phyloP scores from a whole-genome alignment of 1,139 yeast genomes.

The Petasospora fabianii region DNA sequence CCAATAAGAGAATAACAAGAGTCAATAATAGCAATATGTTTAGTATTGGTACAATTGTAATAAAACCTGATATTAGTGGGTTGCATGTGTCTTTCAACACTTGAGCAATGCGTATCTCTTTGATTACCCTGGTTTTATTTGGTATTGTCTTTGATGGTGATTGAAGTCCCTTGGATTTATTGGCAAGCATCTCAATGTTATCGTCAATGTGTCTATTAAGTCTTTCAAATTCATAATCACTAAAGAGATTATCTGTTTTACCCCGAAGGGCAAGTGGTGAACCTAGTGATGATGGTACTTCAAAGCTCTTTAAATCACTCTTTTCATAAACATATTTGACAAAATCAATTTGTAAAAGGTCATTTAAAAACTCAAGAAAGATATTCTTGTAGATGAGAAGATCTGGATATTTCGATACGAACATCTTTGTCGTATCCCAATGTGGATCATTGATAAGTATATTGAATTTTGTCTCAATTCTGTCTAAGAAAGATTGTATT shows the following conservation, averaged over 20 bases:
- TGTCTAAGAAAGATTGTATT: conserved; percentile 15
- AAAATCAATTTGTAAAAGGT: conserved; percentile 15
- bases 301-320: conserved; percentile 8
- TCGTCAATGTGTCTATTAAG: conserved; percentile 9
- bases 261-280: conserved; percentile 12
- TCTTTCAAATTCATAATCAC: conserved; percentile 6
- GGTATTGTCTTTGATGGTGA: not conserved
- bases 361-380: conserved; percentile 12
- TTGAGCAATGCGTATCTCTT: not conserved
- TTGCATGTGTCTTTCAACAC: not conserved
- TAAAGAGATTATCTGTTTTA: conserved; percentile 2
- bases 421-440: conserved; percentile 14
- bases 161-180: not conserved
- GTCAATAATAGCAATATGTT: conserved; percentile 9
- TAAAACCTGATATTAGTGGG: not conserved
- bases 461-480: conserved; percentile 14
- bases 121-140: not conserved
- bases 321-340: conserved; percentile 10
- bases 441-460: conserved; percentile 10
- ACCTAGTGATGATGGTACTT: conserved; percentile 12
- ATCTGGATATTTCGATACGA: conserved; percentile 12
- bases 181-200: conserved; percentile 3
- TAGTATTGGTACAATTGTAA: conserved; percentile 3
- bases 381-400: conserved; percentile 10
- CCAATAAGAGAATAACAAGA: conserved; percentile 3